phyloP scores from a whole-genome alignment of 192 early-diverging fungal species.

The Coemansia sp. region DNA sequence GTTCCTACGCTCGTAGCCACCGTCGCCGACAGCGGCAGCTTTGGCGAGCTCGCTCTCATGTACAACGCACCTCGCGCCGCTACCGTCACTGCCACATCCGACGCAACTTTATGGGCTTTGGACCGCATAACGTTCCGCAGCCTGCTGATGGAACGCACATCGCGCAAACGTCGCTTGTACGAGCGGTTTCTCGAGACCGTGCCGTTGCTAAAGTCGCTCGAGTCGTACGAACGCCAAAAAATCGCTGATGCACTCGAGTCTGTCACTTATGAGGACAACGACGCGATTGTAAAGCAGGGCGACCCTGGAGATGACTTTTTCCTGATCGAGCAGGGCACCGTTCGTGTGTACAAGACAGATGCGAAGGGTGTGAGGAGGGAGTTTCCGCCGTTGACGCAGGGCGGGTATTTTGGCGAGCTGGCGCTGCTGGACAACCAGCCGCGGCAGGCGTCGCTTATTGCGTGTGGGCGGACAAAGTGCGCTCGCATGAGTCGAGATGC shows the following conservation, averaged over 20 bases:
- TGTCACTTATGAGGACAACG: constrained; percentile 79
- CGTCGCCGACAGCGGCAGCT: constrained; percentile 83
- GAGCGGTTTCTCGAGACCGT: constrained; percentile 95
- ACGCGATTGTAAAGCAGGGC: constrained; percentile 86
- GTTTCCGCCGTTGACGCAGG: constrained; percentile 70
- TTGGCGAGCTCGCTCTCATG: constrained; percentile 99
- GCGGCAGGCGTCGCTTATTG: constrained; percentile 83
- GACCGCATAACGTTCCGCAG: constrained; percentile 97
- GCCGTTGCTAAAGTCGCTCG: constrained; percentile 79
- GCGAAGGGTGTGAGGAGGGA: constrained; percentile 76
- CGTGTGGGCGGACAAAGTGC: constrained; percentile 88
- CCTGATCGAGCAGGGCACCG: constrained; percentile 92
- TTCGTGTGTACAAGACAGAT: constrained; percentile 76
- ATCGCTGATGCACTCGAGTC: constrained; percentile 97
- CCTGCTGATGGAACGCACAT: constrained; percentile 98
- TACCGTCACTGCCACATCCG: constrained; percentile 83
- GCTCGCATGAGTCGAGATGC: constrained; percentile 94
- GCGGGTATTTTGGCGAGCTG: constrained; percentile 98
- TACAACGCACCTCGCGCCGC: constrained; percentile 98
- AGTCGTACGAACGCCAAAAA: constrained; percentile 97
- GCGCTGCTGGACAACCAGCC: constrained; percentile 94
- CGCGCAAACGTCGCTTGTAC: constrained; percentile 92
- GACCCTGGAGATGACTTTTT: constrained; percentile 93
- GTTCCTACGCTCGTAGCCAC: constrained; percentile 70
- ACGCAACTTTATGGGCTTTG: constrained; percentile 90